Conservation (phyloP, 1,139 yeast genomes). For the Scheffersomyces lignicola region DNA sequence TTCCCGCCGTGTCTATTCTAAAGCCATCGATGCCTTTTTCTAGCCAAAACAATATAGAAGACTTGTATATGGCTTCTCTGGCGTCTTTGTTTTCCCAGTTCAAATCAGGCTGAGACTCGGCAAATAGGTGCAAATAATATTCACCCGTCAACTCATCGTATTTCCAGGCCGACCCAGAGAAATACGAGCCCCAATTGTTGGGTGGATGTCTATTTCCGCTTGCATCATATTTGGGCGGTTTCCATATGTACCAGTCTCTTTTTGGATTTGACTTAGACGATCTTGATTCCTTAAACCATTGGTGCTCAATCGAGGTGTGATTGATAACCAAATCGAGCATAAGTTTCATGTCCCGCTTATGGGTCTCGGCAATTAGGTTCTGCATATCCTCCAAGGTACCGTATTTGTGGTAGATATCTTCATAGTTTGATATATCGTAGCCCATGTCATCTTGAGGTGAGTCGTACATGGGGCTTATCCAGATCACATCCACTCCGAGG, state of each 20-base stretch:
- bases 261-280: slow-evolving; percentile 50
- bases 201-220: slow-evolving; percentile 53
- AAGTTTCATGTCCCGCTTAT: slow-evolving; percentile 50
- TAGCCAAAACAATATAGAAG: slow-evolving; percentile 53
- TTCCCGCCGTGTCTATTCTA: slow-evolving; percentile 54
- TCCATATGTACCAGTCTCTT: slow-evolving; percentile 65
- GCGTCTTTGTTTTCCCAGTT: slow-evolving; percentile 58
- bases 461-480: slow-evolving; percentile 60
- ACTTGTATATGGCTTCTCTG: slow-evolving; percentile 49
- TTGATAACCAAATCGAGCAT: slow-evolving; percentile 57
- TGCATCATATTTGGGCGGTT: slow-evolving; percentile 43
- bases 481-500: slow-evolving; percentile 52
- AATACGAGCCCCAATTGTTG: slow-evolving; percentile 54
- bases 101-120: slow-evolving; percentile 54
- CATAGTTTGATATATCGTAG: slow-evolving; percentile 56
- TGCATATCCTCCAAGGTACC: slow-evolving; percentile 56
- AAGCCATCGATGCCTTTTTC: slow-evolving; percentile 59
- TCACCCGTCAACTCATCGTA: slow-evolving; percentile 53
- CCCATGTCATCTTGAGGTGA: slow-evolving; percentile 67
- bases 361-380: slow-evolving; percentile 44
- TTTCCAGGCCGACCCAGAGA: slow-evolving; percentile 57
- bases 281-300: slow-evolving; percentile 57
- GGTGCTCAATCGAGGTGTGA: slow-evolving; percentile 56
- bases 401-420: slow-evolving; percentile 47
- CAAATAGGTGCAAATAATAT: slow-evolving; percentile 54